Evolutionary conservation across 2,329 filamentous ascomycete species (phyloP), one percentile per base, ranked within the genome.

Genomic region (Talaromyces rugulosus): DNA sequence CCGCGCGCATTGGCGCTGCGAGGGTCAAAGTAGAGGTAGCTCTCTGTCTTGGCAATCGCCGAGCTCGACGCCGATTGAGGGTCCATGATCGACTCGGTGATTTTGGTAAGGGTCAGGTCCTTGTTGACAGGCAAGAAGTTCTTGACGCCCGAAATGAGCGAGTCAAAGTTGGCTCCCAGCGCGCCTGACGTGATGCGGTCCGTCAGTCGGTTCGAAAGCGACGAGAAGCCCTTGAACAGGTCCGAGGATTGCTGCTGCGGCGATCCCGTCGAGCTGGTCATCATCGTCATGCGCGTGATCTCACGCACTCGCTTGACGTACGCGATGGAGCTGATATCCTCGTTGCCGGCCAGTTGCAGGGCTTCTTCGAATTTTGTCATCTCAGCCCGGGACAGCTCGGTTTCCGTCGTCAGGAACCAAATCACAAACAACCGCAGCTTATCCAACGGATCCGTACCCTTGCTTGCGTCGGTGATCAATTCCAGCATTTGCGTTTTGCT

Each of bases 71-170:
- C 94, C 11, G 92, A 87, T 53, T 91, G 85, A 0, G 95, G 95
- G 71, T 99, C 95, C 94, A 99, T 99, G 70, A 99, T 89, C 1
- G 92, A 96, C 76, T 99, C 95, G 47, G 95, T 94, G 72, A 99
- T 97, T 78, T 98, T 98, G 61, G 96, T 99, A 59, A 99, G 86
- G 0, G 95, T 98, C 9, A 98, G 85, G 72, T 99, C 96, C 69
- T 93, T 92, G 78, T 99, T 96, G 14, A 87, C 91, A 0, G 96
- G 95, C n/a, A 99, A 81, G 78, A 99, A 96, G 77, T 96, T 98
- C 79, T 98, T 99, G 72, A 99, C 94, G 51, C 94, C 94, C 5
- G 92, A 94, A 65, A 98, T 93, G 51, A 99, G 85, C 33, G 90
- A 94, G 75, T 98, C 95, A 71, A 99, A 91, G 74, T 98, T 98